These are phyloP conservation scores for Leccinum fibrillosum DNA, from an alignment of 768 basidiomycete species.

Conservation along the genomic window DNA sequence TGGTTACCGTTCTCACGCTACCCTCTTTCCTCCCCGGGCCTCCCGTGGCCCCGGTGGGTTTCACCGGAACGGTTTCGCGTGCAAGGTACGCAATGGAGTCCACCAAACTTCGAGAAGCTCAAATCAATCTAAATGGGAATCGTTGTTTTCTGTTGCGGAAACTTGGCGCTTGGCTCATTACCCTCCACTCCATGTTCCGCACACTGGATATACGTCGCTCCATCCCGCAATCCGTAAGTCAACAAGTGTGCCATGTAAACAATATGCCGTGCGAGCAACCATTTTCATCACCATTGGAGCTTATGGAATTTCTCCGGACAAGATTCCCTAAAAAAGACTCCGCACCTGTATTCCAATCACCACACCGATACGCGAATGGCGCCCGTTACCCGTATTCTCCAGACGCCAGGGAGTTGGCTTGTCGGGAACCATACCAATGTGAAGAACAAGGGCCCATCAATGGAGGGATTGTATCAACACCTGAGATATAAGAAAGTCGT, in stretches of 20 bases:
- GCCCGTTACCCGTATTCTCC: background rate
- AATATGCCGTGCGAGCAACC: background rate
- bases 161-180: constrained; percentile 1
- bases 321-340: background rate
- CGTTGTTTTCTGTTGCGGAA: constrained; percentile 4
- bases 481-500: constrained; percentile 11
- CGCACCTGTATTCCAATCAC: background rate
- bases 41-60: background rate
- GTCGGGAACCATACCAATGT: constrained; percentile 17
- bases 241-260: background rate
- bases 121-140: background rate
- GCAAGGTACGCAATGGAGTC: background rate
- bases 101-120: background rate
- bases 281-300: constrained; percentile 2
- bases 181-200: background rate
- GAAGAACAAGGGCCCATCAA: background rate
- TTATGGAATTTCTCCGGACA: background rate
- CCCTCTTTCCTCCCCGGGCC: background rate
- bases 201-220: background rate
- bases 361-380: background rate
- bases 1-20: background rate
- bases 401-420: constrained; percentile 14
- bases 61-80: background rate
- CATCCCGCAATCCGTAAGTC: background rate
- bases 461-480: background rate